Conservation (phyloP, 73 alveolate genomes). For the Tetrahymena thermophila region DNA sequence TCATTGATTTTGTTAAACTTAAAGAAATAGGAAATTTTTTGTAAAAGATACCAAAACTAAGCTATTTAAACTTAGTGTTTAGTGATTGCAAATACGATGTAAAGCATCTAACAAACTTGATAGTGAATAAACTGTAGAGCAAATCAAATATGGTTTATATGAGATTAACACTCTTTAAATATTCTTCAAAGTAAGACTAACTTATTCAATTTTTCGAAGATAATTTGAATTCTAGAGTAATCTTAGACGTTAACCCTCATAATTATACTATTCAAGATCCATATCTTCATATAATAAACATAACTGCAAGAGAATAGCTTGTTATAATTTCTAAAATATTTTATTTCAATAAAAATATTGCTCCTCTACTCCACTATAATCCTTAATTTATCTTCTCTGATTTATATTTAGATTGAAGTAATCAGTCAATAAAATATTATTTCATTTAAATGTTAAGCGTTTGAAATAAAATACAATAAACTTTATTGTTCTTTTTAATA, state of each 20-base stretch:
- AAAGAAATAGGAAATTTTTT: background rate
- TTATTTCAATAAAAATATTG: background rate
- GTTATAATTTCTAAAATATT: background rate
- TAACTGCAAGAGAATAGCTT: background rate
- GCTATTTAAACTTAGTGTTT: background rate
- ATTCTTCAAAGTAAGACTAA: background rate
- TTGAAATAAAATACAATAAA: no score
- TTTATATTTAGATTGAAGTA: background rate
- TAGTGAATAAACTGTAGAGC: background rate
- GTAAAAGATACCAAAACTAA: background rate
- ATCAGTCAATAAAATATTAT: no score
- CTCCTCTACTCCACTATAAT: background rate
- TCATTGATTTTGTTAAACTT: background rate
- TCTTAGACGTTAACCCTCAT: background rate
- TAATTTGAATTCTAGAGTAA: background rate
- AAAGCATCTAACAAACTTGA: background rate
- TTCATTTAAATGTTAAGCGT: no score
- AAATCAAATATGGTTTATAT: background rate
- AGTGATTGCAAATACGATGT: background rate
- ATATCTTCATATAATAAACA: background rate
- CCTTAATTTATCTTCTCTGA: background rate
- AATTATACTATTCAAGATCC: background rate
- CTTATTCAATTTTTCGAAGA: background rate
- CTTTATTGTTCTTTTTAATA: no score
- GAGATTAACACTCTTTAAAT: background rate